phyloP scores from a whole-genome alignment of 1,139 yeast species.

The Yamadazyma taylorii region DNA sequence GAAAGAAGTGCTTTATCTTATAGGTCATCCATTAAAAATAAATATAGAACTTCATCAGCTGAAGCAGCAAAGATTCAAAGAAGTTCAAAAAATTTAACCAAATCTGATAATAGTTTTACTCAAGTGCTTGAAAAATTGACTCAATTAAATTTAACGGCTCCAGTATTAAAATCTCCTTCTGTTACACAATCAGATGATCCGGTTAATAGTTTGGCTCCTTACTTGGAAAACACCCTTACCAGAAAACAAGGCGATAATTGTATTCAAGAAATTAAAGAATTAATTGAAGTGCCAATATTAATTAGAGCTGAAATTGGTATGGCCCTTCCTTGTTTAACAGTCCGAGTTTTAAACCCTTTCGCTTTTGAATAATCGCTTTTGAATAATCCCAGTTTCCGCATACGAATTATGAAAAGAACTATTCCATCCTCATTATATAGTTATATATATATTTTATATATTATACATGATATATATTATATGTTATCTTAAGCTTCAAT shows the following conservation, averaged over 20 bases:
- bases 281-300: conserved; percentile 78
- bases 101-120: conserved; percentile 26
- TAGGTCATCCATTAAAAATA: conserved; percentile 75
- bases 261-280: conserved; percentile 80
- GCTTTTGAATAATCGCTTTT: conserved; percentile 21
- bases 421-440: background rate
- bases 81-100: conserved; percentile 10
- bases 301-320: conserved; percentile 91
- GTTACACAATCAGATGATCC: conserved; percentile 30
- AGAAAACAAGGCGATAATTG: conserved; percentile 60
- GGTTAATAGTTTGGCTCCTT: conserved; percentile 48
- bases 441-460: too few relatives aligned
- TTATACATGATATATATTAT: too few relatives aligned
- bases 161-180: conserved; percentile 40
- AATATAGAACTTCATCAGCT: conserved; percentile 69
- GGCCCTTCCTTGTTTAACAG: conserved; percentile 94
- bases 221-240: conserved; percentile 54
- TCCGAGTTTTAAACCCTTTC: conserved; percentile 91
- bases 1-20: conserved; percentile 76
- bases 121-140: conserved; percentile 51
- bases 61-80: conserved; percentile 65
- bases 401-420: conserved; percentile 7
- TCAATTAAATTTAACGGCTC: conserved; percentile 52
- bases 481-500: too few relatives aligned
- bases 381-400: conserved; percentile 8